phyloP scores from a whole-genome alignment of 345 rosid species.

The Kandelia obovata region DNA sequence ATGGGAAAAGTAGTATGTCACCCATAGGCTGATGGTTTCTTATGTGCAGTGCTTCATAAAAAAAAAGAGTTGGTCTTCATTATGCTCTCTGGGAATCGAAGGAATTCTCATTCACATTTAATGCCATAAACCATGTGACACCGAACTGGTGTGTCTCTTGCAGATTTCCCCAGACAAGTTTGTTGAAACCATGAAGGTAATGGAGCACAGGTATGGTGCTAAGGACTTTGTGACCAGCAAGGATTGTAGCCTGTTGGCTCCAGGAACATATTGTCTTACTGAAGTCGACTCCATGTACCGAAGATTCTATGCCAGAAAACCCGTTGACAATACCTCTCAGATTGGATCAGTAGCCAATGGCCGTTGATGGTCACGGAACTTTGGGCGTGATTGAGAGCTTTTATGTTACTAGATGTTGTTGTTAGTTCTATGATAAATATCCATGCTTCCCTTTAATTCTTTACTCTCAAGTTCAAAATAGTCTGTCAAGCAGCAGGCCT shows the following conservation, averaged over 20 bases:
- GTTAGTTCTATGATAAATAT: neutral
- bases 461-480: no score
- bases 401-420: neutral
- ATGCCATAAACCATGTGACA: no score
- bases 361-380: constrained; percentile 32
- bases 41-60: no score
- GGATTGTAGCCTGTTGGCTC: constrained; percentile 73
- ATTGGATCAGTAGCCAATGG: constrained; percentile 65
- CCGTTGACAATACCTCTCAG: constrained; percentile 26
- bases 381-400: neutral
- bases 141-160: constrained; percentile 1
- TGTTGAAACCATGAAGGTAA: constrained; percentile 77
- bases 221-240: constrained; percentile 94
- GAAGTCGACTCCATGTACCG: constrained; percentile 91
- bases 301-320: constrained; percentile 81
- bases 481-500: no score
- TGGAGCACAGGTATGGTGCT: constrained; percentile 96
- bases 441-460: no score
- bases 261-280: constrained; percentile 88
- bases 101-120: no score
- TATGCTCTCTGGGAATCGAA: no score
- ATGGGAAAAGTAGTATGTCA: no score
- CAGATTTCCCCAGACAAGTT: constrained; percentile 89
- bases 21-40: no score
- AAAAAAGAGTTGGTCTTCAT: no score